Evolutionary conservation across 495 filamentous ascomycete genomes (phyloP).

Genomic region (Aspergillus indologenus): DNA sequence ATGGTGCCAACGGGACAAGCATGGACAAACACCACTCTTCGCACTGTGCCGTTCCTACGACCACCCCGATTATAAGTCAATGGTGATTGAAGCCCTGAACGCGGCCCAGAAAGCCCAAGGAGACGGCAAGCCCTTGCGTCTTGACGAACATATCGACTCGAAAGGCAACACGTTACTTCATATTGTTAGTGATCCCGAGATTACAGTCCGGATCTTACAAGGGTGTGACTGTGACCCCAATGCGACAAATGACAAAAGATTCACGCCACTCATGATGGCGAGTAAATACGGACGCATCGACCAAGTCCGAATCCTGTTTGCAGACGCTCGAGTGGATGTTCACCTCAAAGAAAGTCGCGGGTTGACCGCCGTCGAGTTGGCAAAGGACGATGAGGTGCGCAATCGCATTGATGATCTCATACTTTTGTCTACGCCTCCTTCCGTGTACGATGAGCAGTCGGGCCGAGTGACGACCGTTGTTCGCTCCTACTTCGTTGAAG

Average conservation of each 20-base stretch:
- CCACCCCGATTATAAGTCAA: constrained; percentile 76
- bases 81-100: constrained; percentile 78
- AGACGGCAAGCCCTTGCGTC: constrained; percentile 74
- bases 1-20: constrained; percentile 89
- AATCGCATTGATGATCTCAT: constrained; percentile 94
- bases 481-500: constrained; percentile 96
- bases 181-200: constrained; percentile 79
- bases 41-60: constrained; percentile 95
- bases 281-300: constrained; percentile 97
- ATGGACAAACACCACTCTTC: constrained; percentile 94
- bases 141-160: constrained; percentile 88
- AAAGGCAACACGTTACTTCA: constrained; percentile 95
- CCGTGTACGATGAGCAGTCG: constrained; percentile 52
- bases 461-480: constrained; percentile 89
- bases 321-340: constrained; percentile 82
- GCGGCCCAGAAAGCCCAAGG: constrained; percentile 71
- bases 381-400: constrained; percentile 96
- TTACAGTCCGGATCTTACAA: constrained; percentile 70
- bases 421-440: constrained; percentile 65
- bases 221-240: constrained; percentile 92
- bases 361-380: constrained; percentile 91
- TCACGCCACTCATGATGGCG: constrained; percentile 97
- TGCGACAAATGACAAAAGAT: constrained; percentile 91
- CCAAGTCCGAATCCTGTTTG: constrained; percentile 83
- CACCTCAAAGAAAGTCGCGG: constrained; percentile 82